Conservation (phyloP, 2,329 filamentous ascomycete species). For the Hypomyces rosellus region DNA sequence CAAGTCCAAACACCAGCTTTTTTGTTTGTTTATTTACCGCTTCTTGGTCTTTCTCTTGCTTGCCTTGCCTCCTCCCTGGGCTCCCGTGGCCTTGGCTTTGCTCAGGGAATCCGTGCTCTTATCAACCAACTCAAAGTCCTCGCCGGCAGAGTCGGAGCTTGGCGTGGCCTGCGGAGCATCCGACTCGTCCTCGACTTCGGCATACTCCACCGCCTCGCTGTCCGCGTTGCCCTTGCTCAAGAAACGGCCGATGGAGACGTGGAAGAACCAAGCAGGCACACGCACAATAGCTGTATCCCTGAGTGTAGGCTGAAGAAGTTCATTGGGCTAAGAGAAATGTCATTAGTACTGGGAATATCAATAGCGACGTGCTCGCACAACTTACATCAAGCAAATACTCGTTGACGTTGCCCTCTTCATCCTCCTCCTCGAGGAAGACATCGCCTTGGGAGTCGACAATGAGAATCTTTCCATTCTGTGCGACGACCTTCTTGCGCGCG, state of each 20-base stretch:
- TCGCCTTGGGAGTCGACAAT: conserved; percentile 89
- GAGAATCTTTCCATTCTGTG: conserved; percentile 91
- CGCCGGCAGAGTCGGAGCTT: conserved; percentile 51
- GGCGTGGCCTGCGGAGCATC: conserved; percentile 46
- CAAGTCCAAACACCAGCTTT: neutral
- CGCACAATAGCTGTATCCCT: conserved; percentile 77
- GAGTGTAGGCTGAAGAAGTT: conserved; percentile 71
- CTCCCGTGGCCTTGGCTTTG: conserved; percentile 45
- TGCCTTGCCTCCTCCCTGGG: conserved; percentile 38
- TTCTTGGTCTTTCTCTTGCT: conserved; percentile 45
- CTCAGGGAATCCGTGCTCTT: conserved; percentile 52
- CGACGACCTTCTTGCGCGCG: conserved; percentile 78
- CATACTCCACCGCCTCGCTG: conserved; percentile 31
- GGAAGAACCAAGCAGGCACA: conserved; percentile 69
- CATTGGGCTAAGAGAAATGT: conserved; percentile 55
- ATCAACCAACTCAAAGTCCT: conserved; percentile 58
- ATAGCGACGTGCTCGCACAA: conserved; percentile 16
- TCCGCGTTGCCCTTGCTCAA: conserved; percentile 33
- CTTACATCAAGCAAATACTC: conserved; percentile 86
- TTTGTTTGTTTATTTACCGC: conserved; percentile 9
- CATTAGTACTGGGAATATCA: conserved; percentile 11
- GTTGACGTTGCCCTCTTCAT: conserved; percentile 74
- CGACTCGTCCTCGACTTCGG: conserved; percentile 39
- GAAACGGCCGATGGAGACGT: conserved; percentile 45
- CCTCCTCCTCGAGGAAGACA: conserved; percentile 89